These are phyloP conservation scores for Amyloporia xantha DNA, from an alignment of 768 basidiomycete genomes.

Conservation along the genomic window DNA sequence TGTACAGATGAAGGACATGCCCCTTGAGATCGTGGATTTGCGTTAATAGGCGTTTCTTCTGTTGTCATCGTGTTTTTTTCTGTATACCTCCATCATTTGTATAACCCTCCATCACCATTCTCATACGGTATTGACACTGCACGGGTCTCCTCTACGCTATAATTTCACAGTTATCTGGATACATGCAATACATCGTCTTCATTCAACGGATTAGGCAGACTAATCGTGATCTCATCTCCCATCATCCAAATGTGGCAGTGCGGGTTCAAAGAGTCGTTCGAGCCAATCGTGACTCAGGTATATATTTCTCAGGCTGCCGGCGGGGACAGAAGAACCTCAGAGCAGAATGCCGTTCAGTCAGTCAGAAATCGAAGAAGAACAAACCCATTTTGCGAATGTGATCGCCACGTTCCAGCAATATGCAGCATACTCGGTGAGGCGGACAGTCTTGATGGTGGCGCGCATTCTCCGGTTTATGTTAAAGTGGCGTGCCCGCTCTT, in stretches of 20 bases:
- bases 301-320: too few species aligned
- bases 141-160: too few species aligned
- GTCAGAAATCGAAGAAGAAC: conserved; percentile 46
- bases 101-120: not conserved
- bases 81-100: conserved; percentile 2
- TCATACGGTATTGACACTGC: not conserved
- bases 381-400: conserved; percentile 69
- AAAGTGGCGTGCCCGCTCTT: not conserved
- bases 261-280: too few species aligned
- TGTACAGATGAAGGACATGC: conserved; percentile 66
- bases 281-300: too few species aligned
- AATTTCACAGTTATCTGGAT: too few species aligned
- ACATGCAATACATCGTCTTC: too few species aligned
- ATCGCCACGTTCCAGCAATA: conserved; percentile 72
- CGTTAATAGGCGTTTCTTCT: conserved; percentile 27
- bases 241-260: too few species aligned
- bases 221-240: too few species aligned
- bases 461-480: too few species aligned
- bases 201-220: too few species aligned
- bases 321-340: too few species aligned
- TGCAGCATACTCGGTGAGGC: conserved; percentile 63
- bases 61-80: not conserved
- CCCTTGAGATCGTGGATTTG: conserved; percentile 81
- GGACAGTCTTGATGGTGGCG: not conserved
- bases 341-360: conserved; percentile 23